These are phyloP conservation scores for Tulasnella sp. DNA, from an alignment of 768 basidiomycete species.

Conservation along the genomic window DNA sequence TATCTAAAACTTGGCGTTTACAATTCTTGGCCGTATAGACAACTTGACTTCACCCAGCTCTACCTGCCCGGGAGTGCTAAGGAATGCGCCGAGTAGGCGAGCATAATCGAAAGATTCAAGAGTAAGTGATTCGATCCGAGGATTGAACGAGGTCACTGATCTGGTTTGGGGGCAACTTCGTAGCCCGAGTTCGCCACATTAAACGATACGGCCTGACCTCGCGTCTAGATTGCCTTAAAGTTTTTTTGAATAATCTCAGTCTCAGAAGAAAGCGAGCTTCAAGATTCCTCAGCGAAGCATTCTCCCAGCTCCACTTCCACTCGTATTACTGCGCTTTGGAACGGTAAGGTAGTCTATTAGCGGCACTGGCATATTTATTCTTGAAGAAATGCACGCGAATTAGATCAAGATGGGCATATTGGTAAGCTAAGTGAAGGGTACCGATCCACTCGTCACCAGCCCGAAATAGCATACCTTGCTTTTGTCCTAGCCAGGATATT, in stretches of 20 bases:
- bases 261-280: not conserved
- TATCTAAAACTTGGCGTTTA: no score
- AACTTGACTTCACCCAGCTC: no score
- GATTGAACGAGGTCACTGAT: no score
- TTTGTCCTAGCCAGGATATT: not conserved
- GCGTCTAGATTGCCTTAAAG: not conserved
- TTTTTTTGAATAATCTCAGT: not conserved
- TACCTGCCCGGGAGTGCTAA: no score
- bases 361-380: not conserved
- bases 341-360: slow-evolving; percentile 14
- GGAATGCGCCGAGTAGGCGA: no score
- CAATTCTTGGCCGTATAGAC: no score
- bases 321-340: not conserved
- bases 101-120: no score
- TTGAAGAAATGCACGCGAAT: slow-evolving; percentile 3
- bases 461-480: not conserved
- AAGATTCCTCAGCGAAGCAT: not conserved
- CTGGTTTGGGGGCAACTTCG: no score
- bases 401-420: slow-evolving; percentile 9
- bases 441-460: no score
- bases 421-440: not conserved
- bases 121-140: no score
- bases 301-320: not conserved
- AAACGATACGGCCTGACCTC: slow-evolving; percentile 12
- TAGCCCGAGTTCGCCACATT: slow-evolving; percentile 12